phyloP scores from a whole-genome alignment of 176 grass and related monocot genomes.

The Zea mays region DNA sequence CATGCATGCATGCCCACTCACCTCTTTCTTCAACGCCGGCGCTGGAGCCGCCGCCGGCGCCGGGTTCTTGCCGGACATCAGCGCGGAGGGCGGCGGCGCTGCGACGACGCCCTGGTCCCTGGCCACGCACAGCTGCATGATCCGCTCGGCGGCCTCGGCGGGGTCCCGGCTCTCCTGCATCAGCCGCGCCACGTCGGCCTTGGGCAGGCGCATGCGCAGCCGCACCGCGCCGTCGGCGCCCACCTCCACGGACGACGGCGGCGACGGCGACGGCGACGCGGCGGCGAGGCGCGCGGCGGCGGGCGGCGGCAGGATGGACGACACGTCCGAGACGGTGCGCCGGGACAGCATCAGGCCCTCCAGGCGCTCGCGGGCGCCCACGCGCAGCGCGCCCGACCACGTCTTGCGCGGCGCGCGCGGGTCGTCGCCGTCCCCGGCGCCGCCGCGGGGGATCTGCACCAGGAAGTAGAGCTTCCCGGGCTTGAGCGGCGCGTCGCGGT shows the following conservation, averaged over 20 bases:
- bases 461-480: slow-evolving; percentile 92
- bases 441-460: slow-evolving; percentile 59
- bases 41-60: neutral
- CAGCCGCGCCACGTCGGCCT: slow-evolving; percentile 73
- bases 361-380: slow-evolving; percentile 77
- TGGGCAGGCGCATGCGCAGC: slow-evolving; percentile 77
- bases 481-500: slow-evolving; percentile 73
- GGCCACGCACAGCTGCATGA: slow-evolving; percentile 83
- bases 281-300: neutral
- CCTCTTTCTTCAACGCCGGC: slow-evolving; percentile 66
- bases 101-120: slow-evolving; percentile 46
- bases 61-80: slow-evolving; percentile 20
- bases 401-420: slow-evolving; percentile 55
- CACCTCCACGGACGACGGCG: slow-evolving; percentile 54
- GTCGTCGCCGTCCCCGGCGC: neutral
- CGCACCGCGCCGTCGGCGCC: slow-evolving; percentile 65
- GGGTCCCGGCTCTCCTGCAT: slow-evolving; percentile 91
- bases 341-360: slow-evolving; percentile 94
- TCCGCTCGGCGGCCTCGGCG: slow-evolving; percentile 74
- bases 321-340: slow-evolving; percentile 73
- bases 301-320: slow-evolving; percentile 23
- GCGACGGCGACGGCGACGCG: neutral
- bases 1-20: neutral
- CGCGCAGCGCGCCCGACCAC: slow-evolving; percentile 78
- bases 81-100: neutral